These are phyloP conservation scores for Xylariaceae sp. DNA, from an alignment of 2,329 filamentous ascomycete species.

Conservation along the genomic window DNA sequence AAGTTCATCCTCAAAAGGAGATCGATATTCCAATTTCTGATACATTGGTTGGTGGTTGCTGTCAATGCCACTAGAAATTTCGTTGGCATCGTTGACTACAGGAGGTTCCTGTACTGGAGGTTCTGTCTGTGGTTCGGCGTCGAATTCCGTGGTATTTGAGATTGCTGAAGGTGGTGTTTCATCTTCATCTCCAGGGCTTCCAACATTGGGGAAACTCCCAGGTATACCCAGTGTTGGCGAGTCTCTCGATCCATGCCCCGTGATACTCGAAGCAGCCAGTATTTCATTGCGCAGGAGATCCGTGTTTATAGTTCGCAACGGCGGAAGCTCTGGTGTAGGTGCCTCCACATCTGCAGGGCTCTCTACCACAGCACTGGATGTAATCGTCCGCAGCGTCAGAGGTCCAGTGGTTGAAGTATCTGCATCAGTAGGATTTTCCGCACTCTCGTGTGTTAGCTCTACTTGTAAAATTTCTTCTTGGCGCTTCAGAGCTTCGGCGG, in stretches of 20 bases:
- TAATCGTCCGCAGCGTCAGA: conserved; percentile 9
- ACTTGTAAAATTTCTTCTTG: conserved; percentile 29
- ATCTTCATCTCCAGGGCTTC: conserved; percentile 49
- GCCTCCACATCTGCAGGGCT: conserved; percentile 24
- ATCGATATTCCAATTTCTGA: conserved; percentile 54
- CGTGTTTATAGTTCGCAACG: conserved; percentile 32
- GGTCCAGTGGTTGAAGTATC: conserved; percentile 10
- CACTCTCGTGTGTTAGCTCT: conserved; percentile 17
- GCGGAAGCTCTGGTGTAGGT: conserved; percentile 27
- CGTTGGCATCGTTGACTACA: conserved; percentile 32
- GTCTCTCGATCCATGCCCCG: conserved; percentile 48
- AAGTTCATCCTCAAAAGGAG: conserved; percentile 57
- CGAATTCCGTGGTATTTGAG: conserved; percentile 73
- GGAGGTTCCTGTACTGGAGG: conserved; percentile 48
- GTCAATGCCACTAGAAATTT: conserved; percentile 1
- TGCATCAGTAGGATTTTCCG: conserved; percentile 8
- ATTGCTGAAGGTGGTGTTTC: conserved; percentile 63
- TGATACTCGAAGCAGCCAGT: conserved; percentile 2
- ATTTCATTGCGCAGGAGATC: conserved; percentile 28
- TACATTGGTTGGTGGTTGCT: conserved; percentile 35
- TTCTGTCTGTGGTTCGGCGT: conserved; percentile 73
- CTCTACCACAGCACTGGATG: conserved; percentile 20
- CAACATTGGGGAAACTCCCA: conserved; percentile 62
- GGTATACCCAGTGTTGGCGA: conserved; percentile 73
- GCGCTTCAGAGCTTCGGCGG: conserved; percentile 47